Base-by-base conservation (phyloP, 441 rosid genomes). In the Arabidopsis hybrid region DNA sequence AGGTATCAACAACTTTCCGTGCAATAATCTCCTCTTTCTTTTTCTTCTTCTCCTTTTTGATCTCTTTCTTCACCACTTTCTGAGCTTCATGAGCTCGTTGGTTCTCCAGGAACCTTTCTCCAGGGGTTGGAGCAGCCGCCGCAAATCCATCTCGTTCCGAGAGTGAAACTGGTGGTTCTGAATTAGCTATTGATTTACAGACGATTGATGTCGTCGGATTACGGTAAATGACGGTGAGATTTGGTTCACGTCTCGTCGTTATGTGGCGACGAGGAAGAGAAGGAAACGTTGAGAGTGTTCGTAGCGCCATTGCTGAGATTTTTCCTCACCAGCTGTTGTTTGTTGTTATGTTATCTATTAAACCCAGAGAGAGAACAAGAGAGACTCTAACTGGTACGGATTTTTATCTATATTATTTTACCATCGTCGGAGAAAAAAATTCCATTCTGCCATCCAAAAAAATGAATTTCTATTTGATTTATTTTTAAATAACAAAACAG, bases 71-170 rank as follows among this genome's bases (percentile, higher is more conserved):
- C 58, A 80, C 81, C 6, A 76, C 55, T 80, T 87, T 89, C n/a
- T 91, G 76, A 53, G 90, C 89, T 69, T 87, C 84, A 34, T 81
- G 78, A 46, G 87, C 87, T 66, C 80, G 78, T 69, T 87, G 93
- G 68, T 82, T 78, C 78, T 88, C 89, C 40, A 90, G 75, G 75
- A 90, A 89, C 76, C 81, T 75, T 32, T 92, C 95, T 38, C 97
- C 97, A 4, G 86, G 89, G 2, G 92, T 86, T 42, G 88, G 85
- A 34, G 89, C 87, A 4, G 97, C 97, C 8, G 97, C 91, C 8
- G 97, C 94, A 9, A 79, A 67, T 13, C 97, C 97, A 3, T 81
- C 83, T 10, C 77, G 65, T 18, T 85, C 85, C 11, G 81, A 71
- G 63, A 76, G 76, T 31, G 79, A 83, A 32, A 84, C 34, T 31